These are phyloP conservation scores for Graphiopsis chlorocephala DNA, from an alignment of 2,329 filamentous ascomycete genomes.

Conservation along the genomic window DNA sequence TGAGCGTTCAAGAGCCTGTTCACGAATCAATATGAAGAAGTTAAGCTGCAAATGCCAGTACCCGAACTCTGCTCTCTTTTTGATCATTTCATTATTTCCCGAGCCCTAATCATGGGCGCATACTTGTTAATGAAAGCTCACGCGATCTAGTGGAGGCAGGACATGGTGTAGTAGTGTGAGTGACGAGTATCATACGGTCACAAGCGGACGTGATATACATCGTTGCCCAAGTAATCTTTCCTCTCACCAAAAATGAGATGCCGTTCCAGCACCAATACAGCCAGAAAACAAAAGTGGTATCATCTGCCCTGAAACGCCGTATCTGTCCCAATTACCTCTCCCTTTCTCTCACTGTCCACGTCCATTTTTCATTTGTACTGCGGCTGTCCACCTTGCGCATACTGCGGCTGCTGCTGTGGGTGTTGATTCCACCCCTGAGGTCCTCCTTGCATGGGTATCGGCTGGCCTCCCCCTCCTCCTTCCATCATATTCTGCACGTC, in stretches of 20 bases:
- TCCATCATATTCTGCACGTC: conserved; percentile 39
- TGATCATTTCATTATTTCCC: not conserved
- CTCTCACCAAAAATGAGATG: not conserved
- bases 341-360: not conserved
- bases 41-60: not conserved
- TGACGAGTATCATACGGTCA: not conserved
- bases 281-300: conserved; percentile 13
- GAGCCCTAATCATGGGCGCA: not conserved
- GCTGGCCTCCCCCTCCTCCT: conserved; percentile 24
- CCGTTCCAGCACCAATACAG: not conserved
- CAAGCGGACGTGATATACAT: not conserved
- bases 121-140: not conserved
- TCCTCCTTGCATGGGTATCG: conserved; percentile 35
- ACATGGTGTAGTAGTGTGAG: not conserved
- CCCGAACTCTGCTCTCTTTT: not conserved
- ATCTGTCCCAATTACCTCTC: not conserved
- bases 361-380: conserved; percentile 19
- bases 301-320: conserved; percentile 9
- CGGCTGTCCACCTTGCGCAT: conserved; percentile 19
- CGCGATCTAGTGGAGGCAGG: not conserved
- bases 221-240: not conserved
- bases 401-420: conserved; percentile 20
- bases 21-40: not conserved
- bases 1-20: not conserved
- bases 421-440: conserved; percentile 24